These are phyloP conservation scores for Ilex asprella DNA, from an alignment of 257 asterid genomes.

Conservation along the genomic window DNA sequence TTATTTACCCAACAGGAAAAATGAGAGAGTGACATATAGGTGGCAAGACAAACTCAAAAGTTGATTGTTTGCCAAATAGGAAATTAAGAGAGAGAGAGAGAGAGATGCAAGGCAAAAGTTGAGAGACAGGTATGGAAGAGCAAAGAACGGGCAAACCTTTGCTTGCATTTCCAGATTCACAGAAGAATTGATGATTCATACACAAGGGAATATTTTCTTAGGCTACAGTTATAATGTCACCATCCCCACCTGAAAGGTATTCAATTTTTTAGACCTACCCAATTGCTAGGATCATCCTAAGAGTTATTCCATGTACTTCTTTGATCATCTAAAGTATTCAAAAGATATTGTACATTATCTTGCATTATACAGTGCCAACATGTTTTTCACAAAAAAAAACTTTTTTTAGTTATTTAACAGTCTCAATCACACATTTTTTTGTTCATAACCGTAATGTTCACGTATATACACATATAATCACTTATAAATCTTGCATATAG, in stretches of 20 bases:
- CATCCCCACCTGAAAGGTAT: constrained; percentile 22
- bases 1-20: constrained; percentile 7
- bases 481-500: too few species aligned
- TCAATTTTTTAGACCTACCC: neutral
- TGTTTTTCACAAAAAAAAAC: too few species aligned
- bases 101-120: neutral
- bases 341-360: too few species aligned
- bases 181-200: constrained; percentile 13
- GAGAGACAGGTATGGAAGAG: constrained; percentile 6
- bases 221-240: constrained; percentile 25
- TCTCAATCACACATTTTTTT: too few species aligned
- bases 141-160: constrained; percentile 18
- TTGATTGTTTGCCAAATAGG: neutral
- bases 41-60: neutral
- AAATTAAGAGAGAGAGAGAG: neutral
- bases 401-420: too few species aligned
- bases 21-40: constrained; percentile 1
- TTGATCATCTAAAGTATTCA: too few species aligned
- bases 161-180: constrained; percentile 31
- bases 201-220: constrained; percentile 9
- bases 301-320: too few species aligned
- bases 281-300: too few species aligned
- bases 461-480: too few species aligned
- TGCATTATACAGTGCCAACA: too few species aligned
- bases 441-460: too few species aligned